phyloP scores from a whole-genome alignment of 2,329 filamentous ascomycete genomes.

The Calonectria pseudoturangicola region DNA sequence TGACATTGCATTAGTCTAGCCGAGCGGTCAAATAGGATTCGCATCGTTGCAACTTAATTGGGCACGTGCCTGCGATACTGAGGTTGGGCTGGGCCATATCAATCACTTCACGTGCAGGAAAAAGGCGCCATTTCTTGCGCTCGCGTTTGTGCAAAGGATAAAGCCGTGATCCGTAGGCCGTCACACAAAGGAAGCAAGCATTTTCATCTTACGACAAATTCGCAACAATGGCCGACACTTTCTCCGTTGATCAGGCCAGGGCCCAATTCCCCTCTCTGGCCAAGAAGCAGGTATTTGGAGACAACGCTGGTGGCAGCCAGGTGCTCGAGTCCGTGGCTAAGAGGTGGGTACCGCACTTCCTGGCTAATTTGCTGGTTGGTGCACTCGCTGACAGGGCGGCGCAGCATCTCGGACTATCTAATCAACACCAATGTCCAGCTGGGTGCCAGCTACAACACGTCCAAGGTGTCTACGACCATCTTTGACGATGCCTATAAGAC shows the following conservation, averaged over 20 bases:
- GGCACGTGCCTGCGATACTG: background rate
- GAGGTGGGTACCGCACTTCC: constrained; percentile 11
- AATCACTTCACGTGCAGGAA: constrained; percentile 12
- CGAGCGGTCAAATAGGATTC: constrained; percentile 16
- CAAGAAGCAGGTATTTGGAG: constrained; percentile 81
- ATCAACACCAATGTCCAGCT: constrained; percentile 83
- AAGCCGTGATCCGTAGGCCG: constrained; percentile 5
- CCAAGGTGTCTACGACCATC: constrained; percentile 74
- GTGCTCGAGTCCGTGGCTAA: constrained; percentile 74
- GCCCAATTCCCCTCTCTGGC: constrained; percentile 81
- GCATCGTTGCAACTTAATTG: background rate
- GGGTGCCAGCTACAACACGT: constrained; percentile 80
- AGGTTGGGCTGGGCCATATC: constrained; percentile 6
- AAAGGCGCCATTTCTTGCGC: constrained; percentile 14
- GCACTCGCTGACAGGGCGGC: constrained; percentile 65
- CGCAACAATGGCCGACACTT: constrained; percentile 9
- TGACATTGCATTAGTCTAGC: constrained; percentile 28
- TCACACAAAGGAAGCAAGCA: background rate
- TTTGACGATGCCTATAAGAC: constrained; percentile 78
- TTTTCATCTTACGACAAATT: constrained; percentile 13
- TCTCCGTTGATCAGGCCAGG: constrained; percentile 53
- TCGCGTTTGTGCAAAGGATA: constrained; percentile 14
- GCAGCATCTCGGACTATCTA: constrained; percentile 79
- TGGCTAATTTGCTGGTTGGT: constrained; percentile 37
- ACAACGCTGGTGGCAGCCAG: constrained; percentile 87